Conservation (phyloP, 306 rosid species). For the Nissolia schottii region DNA sequence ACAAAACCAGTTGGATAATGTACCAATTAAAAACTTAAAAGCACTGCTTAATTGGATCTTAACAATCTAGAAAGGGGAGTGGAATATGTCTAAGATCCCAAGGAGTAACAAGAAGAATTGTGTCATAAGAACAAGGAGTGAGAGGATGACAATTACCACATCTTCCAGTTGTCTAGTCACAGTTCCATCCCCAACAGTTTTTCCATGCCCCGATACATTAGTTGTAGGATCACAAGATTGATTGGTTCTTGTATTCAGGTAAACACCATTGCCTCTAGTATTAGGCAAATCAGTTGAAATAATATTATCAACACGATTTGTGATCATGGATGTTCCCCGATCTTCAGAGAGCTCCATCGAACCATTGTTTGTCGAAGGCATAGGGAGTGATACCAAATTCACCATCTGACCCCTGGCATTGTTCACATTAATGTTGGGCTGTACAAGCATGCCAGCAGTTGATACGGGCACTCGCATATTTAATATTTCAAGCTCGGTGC, state of each 20-base stretch:
- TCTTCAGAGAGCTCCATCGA: constrained; percentile 40
- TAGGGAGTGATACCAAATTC: constrained; percentile 32
- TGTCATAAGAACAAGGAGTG: constrained; percentile 3
- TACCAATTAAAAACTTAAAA: neutral
- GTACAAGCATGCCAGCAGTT: constrained; percentile 44
- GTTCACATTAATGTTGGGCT: constrained; percentile 34
- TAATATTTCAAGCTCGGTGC: constrained; percentile 36
- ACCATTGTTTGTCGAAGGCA: constrained; percentile 33
- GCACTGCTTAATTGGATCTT: neutral
- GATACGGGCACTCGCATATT: constrained; percentile 40
- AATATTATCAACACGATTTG: constrained; percentile 21
- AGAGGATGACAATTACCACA: constrained; percentile 48
- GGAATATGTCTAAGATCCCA: neutral
- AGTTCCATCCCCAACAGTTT: constrained; percentile 42
- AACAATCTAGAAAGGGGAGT: neutral
- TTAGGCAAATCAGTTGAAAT: constrained; percentile 30
- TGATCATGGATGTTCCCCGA: constrained; percentile 35
- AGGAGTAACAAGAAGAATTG: neutral
- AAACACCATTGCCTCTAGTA: constrained; percentile 28
- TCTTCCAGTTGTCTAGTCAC: constrained; percentile 44
- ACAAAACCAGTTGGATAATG: constrained; percentile 1
- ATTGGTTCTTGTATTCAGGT: constrained; percentile 28
- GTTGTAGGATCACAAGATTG: constrained; percentile 41
- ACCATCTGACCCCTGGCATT: constrained; percentile 34
- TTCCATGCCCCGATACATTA: constrained; percentile 37